Conservation (phyloP, 139 green algal species). For the Chlamydomonas asymmetrica region DNA sequence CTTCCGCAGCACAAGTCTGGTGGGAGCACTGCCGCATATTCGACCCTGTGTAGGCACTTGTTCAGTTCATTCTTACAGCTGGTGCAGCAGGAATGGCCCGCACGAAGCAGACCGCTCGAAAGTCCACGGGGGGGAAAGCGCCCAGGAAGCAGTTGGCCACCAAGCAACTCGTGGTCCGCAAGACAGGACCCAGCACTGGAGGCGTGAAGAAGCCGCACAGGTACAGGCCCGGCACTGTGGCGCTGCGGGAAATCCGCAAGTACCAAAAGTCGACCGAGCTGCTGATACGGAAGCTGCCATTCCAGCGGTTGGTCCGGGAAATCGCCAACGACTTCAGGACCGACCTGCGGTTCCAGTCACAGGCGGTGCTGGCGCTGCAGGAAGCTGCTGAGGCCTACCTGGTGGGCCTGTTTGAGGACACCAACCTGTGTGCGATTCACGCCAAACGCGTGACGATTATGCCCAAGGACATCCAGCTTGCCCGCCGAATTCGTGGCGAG, state of each 20-base stretch:
- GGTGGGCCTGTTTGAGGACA: slow-evolving; percentile 98
- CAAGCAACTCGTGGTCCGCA: too few relatives aligned
- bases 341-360: slow-evolving; percentile 95
- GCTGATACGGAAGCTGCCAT: slow-evolving; percentile 94
- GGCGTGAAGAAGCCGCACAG: slow-evolving; percentile 88
- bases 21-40: too few relatives aligned
- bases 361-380: slow-evolving; percentile 88
- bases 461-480: slow-evolving; percentile 66
- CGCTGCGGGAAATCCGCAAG: slow-evolving; percentile 90
- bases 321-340: slow-evolving; percentile 99
- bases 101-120: slow-evolving; percentile 94
- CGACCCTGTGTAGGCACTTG: too few relatives aligned
- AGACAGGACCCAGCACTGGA: slow-evolving; percentile 85
- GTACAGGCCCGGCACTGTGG: slow-evolving; percentile 87
- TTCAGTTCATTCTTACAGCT: too few relatives aligned
- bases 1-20: too few relatives aligned
- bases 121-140: slow-evolving; percentile 89
- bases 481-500: slow-evolving; percentile 53
- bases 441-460: slow-evolving; percentile 85
- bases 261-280: slow-evolving; percentile 93
- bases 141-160: slow-evolving; percentile 90
- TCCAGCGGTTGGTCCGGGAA: slow-evolving; percentile 94
- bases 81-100: slow-evolving; percentile 67
- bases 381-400: slow-evolving; percentile 96
- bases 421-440: slow-evolving; percentile 95